These are phyloP conservation scores for Talaromyces wortmannii DNA, from an alignment of 495 filamentous ascomycete genomes.

Conservation along the genomic window DNA sequence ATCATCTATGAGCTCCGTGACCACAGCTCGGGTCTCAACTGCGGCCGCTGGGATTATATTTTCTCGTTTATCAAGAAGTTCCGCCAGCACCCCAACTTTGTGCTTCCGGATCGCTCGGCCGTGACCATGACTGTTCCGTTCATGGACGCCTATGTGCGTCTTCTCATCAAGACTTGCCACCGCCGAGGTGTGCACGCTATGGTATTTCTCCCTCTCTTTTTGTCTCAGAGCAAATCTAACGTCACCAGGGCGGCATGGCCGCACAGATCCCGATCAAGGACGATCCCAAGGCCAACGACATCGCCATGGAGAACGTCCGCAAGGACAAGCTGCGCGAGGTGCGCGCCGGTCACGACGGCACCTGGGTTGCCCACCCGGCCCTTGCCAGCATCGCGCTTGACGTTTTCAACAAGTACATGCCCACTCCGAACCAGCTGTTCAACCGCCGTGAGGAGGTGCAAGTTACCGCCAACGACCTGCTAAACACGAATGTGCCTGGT, in stretches of 20 bases:
- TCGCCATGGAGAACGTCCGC: constrained; percentile 87
- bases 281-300: constrained; percentile 81
- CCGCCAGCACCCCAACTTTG: constrained; percentile 86
- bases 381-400: constrained; percentile 84
- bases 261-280: constrained; percentile 99
- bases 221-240: constrained; percentile 3
- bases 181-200: constrained; percentile 93
- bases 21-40: constrained; percentile 95
- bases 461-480: constrained; percentile 80
- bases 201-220: constrained; percentile 27
- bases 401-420: constrained; percentile 98
- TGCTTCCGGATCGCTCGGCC: constrained; percentile 82
- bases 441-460: constrained; percentile 83
- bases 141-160: constrained; percentile 96
- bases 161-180: constrained; percentile 97
- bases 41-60: constrained; percentile 99
- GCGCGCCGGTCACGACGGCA: constrained; percentile 89
- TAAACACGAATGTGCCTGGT: constrained; percentile 98
- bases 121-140: constrained; percentile 99
- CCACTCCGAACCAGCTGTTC: constrained; percentile 95
- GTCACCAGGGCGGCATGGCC: constrained; percentile 78
- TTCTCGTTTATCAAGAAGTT: constrained; percentile 99
- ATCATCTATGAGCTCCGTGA: constrained; percentile 99
- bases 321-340: constrained; percentile 97
- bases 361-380: constrained; percentile 96